Base-by-base conservation (phyloP, 2,329 filamentous ascomycete species). In the Ophiostoma ulmi region DNA sequence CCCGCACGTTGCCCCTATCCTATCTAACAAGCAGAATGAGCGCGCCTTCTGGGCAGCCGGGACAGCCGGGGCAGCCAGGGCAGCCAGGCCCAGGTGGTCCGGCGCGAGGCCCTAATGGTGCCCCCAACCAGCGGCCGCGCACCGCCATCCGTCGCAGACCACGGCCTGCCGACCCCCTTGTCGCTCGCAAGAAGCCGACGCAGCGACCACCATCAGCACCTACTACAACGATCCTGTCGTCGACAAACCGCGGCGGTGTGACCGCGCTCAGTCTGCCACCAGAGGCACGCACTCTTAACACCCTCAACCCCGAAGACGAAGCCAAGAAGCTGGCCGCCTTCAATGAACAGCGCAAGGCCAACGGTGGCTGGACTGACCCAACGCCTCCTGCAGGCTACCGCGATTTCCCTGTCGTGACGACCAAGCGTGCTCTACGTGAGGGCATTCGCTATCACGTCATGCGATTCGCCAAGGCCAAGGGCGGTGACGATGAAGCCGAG, bases 371-470 rank as follows among this genome's bases (percentile, higher is more conserved):
- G 87, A 86, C 85, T 4, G 81, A 84, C 65, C 81, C 85, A 31
- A 22, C 72, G 38, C 80, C 84, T 0, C 81, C 79, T 1, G 75
- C 76, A 22, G 78, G 77, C 36, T 79, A 81, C 31, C 80, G 75
- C 17, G 84, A 86, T 58, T 84, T 84, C 75, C 92, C 92, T 17
- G 84, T 98, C 22, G 87, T 93, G 74, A 92, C 93, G 7, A 96
- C 92, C 7, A 97, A 96, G 80, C 89, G 90, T 76, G 88, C 90
- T 11, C 80, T 97, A 68, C 85, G 92, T 70, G 90, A 95, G 75
- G 91, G 91, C 6, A 82, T 97, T 72, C 91, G 94, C 67, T 89
- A 93, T 76, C 95, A 99, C 78, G 87, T 97, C 73, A 94, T 97
- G 84, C 90, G 92, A 75, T 89, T 99, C 75, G 78, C 81, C 71